phyloP scores from a whole-genome alignment of 1,284 basidiomycete genomes.

The Pseudozyma tsukubaensis region DNA sequence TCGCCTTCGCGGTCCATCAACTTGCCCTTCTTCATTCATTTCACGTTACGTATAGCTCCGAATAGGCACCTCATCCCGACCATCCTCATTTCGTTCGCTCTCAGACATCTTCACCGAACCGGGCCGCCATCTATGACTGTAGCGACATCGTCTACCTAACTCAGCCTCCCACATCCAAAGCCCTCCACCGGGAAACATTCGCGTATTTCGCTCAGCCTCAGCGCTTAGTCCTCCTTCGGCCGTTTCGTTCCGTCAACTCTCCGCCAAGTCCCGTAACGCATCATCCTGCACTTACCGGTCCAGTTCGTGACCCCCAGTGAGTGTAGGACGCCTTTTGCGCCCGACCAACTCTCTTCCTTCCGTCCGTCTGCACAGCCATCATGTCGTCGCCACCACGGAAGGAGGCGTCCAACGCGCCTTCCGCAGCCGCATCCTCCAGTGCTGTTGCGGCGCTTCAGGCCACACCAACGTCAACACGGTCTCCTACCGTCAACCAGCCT shows the following conservation, averaged over 20 bases:
- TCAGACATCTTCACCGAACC: too few relatives aligned
- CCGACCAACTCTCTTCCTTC: background rate
- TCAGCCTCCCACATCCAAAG: background rate
- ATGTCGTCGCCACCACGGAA: conserved; percentile 35
- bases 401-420: conserved; percentile 12
- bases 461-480: conserved; percentile 24
- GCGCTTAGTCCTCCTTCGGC: background rate
- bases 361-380: background rate
- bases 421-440: conserved; percentile 7
- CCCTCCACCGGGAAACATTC: background rate
- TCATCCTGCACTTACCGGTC: conserved; percentile 9
- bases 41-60: too few relatives aligned
- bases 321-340: conserved; percentile 2
- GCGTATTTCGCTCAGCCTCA: too few relatives aligned
- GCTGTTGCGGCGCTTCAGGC: conserved; percentile 7
- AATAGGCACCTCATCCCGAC: too few relatives aligned
- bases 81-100: too few relatives aligned
- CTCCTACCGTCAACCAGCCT: conserved; percentile 44
- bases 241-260: background rate
- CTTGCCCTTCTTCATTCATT: too few relatives aligned
- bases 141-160: background rate
- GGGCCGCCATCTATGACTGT: background rate
- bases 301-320: background rate
- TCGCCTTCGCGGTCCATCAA: too few relatives aligned
- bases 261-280: background rate